Percentiles rank a stretch among this genome's conserved stretches.
Conservation (phyloP, 441 rosid genomes). For the Kokia cookei region DNA sequence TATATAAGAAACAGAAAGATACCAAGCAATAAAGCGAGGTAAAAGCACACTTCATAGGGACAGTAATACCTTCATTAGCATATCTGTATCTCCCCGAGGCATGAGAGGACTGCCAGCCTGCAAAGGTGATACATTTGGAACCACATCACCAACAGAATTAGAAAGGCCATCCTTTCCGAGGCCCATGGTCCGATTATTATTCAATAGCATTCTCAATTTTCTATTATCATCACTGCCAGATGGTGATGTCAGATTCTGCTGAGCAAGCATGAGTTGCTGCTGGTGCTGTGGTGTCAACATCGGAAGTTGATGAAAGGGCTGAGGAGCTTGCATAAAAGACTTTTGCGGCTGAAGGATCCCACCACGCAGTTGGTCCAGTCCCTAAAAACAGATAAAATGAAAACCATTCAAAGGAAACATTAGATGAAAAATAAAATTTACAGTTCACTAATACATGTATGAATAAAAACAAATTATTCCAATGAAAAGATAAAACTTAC, state of each 20-base stretch:
- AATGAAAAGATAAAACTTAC: conserved; percentile 38
- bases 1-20: not conserved
- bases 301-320: conserved; percentile 73
- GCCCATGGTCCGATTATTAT: conserved; percentile 31
- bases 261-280: conserved; percentile 83
- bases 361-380: conserved; percentile 62
- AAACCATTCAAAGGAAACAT: not conserved
- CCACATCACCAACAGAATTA: conserved; percentile 26
- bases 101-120: conserved; percentile 15
- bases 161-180: conserved; percentile 19
- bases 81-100: conserved; percentile 27
- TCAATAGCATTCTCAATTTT: conserved; percentile 64
- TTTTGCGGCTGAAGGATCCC: conserved; percentile 72
- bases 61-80: conserved; percentile 28
- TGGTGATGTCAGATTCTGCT: conserved; percentile 65
- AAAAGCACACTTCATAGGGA: not conserved
- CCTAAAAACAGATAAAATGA: conserved; percentile 34
- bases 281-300: conserved; percentile 75
- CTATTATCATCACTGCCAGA: conserved; percentile 67
- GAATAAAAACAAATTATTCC: not conserved
- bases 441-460: not conserved
- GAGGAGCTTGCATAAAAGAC: conserved; percentile 72
- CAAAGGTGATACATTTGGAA: conserved; percentile 29
- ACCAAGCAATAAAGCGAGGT: not conserved
- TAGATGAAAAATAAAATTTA: not conserved